Conservation (phyloP, 2,329 filamentous ascomycete species). For the Dothideomycetes sp. region DNA sequence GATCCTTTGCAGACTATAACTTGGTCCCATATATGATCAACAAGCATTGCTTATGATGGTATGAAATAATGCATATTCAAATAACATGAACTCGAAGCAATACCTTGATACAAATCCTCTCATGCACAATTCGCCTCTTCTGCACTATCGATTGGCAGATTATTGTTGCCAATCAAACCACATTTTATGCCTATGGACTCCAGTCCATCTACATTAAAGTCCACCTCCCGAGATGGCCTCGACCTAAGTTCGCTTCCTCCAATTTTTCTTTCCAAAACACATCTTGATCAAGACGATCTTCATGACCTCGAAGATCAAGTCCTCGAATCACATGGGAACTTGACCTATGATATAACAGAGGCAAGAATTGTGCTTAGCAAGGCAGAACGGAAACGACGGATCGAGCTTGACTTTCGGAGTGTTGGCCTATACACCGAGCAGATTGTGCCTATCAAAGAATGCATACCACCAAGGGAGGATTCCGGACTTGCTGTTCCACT, state of each 20-base stretch:
- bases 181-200: neutral
- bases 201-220: neutral
- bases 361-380: slow-evolving; percentile 66
- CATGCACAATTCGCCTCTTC: too few species aligned
- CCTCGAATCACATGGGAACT: slow-evolving; percentile 37
- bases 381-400: slow-evolving; percentile 57
- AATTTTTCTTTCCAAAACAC: slow-evolving; percentile 63
- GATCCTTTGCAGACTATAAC: too few species aligned
- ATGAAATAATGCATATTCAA: too few species aligned
- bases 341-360: slow-evolving; percentile 63
- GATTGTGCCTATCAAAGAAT: slow-evolving; percentile 17
- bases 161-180: too few species aligned
- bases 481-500: neutral
- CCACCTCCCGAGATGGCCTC: slow-evolving; percentile 9
- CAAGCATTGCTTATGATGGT: too few species aligned
- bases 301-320: slow-evolving; percentile 55
- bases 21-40: too few species aligned
- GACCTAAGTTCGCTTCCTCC: slow-evolving; percentile 43
- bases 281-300: slow-evolving; percentile 53
- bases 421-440: slow-evolving; percentile 51
- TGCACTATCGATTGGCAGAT: too few species aligned
- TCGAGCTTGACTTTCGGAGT: slow-evolving; percentile 64
- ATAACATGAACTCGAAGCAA: too few species aligned
- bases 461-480: slow-evolving; percentile 19
- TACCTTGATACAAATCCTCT: too few species aligned